Base-by-base conservation (phyloP, 345 rosid species). In the Balakata baccata region DNA sequence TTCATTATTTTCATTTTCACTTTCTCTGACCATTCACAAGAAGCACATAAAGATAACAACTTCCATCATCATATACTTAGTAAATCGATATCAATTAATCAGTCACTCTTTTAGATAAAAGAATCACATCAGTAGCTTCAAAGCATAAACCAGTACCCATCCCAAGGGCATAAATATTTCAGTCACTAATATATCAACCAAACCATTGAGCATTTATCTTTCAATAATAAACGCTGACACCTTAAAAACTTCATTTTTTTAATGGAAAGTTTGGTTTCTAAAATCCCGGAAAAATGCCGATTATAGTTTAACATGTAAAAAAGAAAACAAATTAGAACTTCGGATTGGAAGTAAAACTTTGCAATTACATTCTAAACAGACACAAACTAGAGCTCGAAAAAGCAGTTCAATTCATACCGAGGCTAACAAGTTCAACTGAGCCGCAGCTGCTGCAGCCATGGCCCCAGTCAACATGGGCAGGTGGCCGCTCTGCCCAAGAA, bases 401-500 rank as follows among this genome's bases (percentile, higher is more conserved):
- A 41, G 29, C 34, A 78, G 59, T 71, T 51, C 50, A 72, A 39
- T 5, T 25, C 70, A 69, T 87, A 95, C 99, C 89, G 99, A 92
- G 79, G 90, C 81, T 71, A 92, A 82, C 70, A 94, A 82, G 77
- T 82, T 92, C 75, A 85, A 76, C 79, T 92, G 97, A 12, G 92
- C 89, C 3, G 92, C 89, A 1, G 90, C 84, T 0, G 83, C 86
- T 0, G 87, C 91, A 0, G 66, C 46, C 74, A 22, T 43, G 46
- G 78, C 50, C 20, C 91, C 93, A 45, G 83, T 67, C 60, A 90
- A 82, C 89, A 91, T 83, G 10, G 97, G 88, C 70, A 95, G 80
- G 79, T 95, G 97, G 9, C 92, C 86, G 45, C 80, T 83, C 76
- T 91, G 99, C 70, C 96, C 96, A 14, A 87, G 73, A 52, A 79